A percentile compares a stretch with the other conserved stretches of the same genome.
phyloP scores from a whole-genome alignment of 805 yeast genomes.

The Blastobotrys peoriensis region DNA sequence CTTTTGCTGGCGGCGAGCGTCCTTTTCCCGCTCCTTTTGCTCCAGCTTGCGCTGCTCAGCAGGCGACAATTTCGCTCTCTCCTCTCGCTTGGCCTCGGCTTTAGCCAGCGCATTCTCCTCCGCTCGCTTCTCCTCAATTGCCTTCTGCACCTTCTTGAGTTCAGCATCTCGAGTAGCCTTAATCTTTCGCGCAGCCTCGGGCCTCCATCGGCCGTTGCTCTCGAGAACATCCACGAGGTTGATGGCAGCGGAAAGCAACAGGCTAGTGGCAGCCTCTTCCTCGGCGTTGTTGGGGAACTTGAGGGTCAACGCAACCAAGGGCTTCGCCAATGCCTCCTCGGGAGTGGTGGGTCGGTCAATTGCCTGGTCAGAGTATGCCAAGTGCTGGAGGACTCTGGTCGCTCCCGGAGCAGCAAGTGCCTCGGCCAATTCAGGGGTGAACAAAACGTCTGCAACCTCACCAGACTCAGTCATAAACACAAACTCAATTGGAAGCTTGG shows the following conservation, averaged over 20 bases:
- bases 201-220: conserved; percentile 46
- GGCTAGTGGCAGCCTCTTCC: conserved; percentile 45
- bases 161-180: conserved; percentile 73
- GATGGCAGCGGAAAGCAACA: conserved; percentile 51
- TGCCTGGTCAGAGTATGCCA: conserved; percentile 83
- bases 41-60: conserved; percentile 76
- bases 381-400: conserved; percentile 47
- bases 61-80: conserved; percentile 59
- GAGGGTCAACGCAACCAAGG: conserved; percentile 48
- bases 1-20: conserved; percentile 55
- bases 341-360: conserved; percentile 59
- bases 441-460: conserved; percentile 67
- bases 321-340: conserved; percentile 47
- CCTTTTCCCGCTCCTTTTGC: conserved; percentile 73
- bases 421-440: conserved; percentile 41
- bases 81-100: conserved; percentile 46
- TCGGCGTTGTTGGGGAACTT: conserved; percentile 43
- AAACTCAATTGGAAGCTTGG: conserved; percentile 63
- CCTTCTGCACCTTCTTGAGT: conserved; percentile 59
- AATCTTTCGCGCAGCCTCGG: conserved; percentile 72
- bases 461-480: conserved; percentile 87
- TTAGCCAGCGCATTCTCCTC: conserved; percentile 68
- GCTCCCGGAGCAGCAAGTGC: conserved; percentile 39
- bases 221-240: conserved; percentile 55
- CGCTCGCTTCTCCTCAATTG: conserved; percentile 55